Percentiles rank a stretch among this genome's conserved stretches.
phyloP scores from a whole-genome alignment of 164 flowering plant genomes.

The Protea cynaroides region DNA sequence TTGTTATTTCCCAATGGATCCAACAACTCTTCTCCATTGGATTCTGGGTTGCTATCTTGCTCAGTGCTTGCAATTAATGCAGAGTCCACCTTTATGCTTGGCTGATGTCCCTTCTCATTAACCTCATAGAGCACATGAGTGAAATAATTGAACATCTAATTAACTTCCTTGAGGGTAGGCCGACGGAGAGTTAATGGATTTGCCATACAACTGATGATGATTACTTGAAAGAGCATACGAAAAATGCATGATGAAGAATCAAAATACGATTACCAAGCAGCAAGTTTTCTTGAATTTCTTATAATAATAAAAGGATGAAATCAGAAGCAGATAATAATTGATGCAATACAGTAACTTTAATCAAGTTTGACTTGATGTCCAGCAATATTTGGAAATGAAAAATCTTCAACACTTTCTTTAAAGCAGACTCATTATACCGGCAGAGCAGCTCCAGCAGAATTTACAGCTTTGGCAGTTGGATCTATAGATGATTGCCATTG shows the following conservation, averaged over 20 bases:
- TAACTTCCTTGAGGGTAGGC: slow-evolving; percentile 88
- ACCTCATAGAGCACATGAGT: slow-evolving; percentile 49
- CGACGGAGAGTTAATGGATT: slow-evolving; percentile 70
- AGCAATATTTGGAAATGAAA: not conserved
- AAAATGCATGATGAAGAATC: slow-evolving; percentile 59
- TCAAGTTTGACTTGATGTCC: not conserved
- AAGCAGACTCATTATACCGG: slow-evolving; percentile 81
- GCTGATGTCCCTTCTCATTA: slow-evolving; percentile 26
- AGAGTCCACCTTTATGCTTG: slow-evolving; percentile 17
- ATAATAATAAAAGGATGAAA: slow-evolving; percentile 9
- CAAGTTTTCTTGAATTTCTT: slow-evolving; percentile 81
- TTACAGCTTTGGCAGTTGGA: slow-evolving; percentile 65
- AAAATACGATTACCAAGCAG: slow-evolving; percentile 84
- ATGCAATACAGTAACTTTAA: not conserved
- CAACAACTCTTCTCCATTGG: slow-evolving; percentile 17
- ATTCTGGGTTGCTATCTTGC: slow-evolving; percentile 7
- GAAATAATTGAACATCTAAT: slow-evolving; percentile 49
- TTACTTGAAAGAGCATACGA: slow-evolving; percentile 74
- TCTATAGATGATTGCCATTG: slow-evolving; percentile 89
- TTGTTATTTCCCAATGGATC: slow-evolving; percentile 19
- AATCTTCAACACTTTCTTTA: slow-evolving; percentile 63
- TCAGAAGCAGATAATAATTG: not conserved
- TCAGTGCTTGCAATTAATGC: not conserved
- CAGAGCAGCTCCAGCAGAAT: slow-evolving; percentile 98
- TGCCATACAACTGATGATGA: slow-evolving; percentile 45